Base-by-base conservation (phyloP, 257 asterid genomes). In the Gentiana straminea region DNA sequence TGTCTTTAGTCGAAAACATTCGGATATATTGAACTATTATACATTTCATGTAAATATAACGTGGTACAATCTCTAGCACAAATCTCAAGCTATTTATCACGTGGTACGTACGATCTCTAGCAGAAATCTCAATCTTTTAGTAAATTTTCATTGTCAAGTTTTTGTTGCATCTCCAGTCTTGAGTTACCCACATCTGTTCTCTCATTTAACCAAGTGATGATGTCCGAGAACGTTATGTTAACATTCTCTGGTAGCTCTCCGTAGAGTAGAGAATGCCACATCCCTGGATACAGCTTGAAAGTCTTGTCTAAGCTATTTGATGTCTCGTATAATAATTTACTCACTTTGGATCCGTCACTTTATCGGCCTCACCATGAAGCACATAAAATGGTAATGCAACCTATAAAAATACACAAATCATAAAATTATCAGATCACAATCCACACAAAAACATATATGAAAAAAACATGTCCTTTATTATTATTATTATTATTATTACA, bases 251-350 rank as follows among this genome's bases (percentile, higher is more conserved):
- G 83, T 57, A 81, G 58, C 72, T 92, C 99, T 0, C 97, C 99
- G 35, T 85, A 83, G 64, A 83, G 63, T 55, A 92, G 67, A 10
- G 95, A 71, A 52, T 92, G 99, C 99, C 99, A 92, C 99, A 92
- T 88, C 7, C 94, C 95, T 0, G 88, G 86, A 4, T 92, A 92
- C 81, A 88, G 15, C 67, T 92, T 88, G 64, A 92, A 55, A 0
- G 94, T 81, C 91, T 92, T 92, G 80, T 92, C 97, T 5, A 63
- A 13, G 13, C 91, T 63, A 2, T 76, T 73, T 2, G 99, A 93
- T 3, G 74, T 70, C 38, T 85, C 86, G 10, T 79, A 63, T 65
- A 92, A 35, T 2, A 69, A 57, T 60, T 76, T 74, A 77, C 99
- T 92, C 47, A 85, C 86, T 0, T 52, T 24, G 95, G 89, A 53